A percentile compares a stretch with the other conserved stretches of the same genome.
phyloP scores from a whole-genome alignment of 306 rosid species.

The Acacia melanoxylon region DNA sequence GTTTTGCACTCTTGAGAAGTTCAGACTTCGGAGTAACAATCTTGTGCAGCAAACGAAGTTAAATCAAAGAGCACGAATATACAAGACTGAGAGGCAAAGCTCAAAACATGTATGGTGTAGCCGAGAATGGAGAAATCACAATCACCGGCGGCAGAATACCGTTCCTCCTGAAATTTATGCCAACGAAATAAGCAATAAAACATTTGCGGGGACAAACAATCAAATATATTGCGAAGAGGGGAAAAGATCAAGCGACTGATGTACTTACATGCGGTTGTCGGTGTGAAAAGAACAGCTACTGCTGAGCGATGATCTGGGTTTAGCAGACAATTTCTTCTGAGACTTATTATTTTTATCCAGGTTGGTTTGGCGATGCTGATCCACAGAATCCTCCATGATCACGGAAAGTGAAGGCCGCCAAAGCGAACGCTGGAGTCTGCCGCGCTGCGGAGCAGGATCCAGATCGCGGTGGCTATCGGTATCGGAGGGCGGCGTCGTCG shows the following conservation, averaged over 20 bases:
- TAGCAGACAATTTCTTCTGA: neutral
- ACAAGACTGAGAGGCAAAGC: neutral
- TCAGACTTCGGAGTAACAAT: neutral
- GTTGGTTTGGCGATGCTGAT: neutral
- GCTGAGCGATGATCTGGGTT: neutral
- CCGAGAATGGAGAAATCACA: neutral
- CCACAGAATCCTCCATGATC: slow-evolving; percentile 26
- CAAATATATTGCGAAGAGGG: neutral
- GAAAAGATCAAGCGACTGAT: neutral
- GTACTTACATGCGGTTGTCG: neutral
- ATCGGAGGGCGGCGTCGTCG: neutral
- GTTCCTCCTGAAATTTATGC: neutral
- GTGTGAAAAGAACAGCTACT: neutral
- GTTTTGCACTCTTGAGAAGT: neutral
- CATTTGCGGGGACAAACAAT: neutral
- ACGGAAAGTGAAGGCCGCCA: slow-evolving; percentile 29
- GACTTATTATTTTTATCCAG: neutral
- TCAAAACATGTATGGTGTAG: slow-evolving; percentile 22
- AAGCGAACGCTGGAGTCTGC: neutral
- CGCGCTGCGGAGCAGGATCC: neutral
- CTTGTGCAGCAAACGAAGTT: neutral
- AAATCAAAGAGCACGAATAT: neutral
- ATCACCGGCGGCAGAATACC: neutral
- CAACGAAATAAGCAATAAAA: neutral
- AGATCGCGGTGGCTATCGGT: neutral